A percentile compares a stretch with the other conserved stretches of the same genome.
These are phyloP conservation scores for Lipomyces kockii DNA, from an alignment of 805 yeast genomes.

Conservation along the genomic window DNA sequence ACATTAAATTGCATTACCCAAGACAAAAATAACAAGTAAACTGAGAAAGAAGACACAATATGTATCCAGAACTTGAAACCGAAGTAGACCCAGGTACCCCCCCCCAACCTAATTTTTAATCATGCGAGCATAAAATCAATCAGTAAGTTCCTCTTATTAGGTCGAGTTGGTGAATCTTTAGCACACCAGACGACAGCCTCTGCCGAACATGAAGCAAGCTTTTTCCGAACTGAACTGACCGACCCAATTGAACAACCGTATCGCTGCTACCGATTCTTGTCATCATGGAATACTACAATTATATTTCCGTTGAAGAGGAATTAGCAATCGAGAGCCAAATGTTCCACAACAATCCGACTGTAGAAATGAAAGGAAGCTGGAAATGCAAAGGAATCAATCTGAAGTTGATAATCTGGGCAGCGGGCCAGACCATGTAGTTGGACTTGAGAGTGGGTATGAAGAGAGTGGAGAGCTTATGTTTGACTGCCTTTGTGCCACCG, in stretches of 20 bases:
- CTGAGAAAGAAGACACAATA: neutral
- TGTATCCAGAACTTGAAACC: neutral
- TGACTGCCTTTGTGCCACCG: slow-evolving; percentile 68
- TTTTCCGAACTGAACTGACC: neutral
- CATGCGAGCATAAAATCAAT: neutral
- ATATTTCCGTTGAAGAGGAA: slow-evolving; percentile 45
- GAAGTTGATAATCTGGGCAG: slow-evolving; percentile 79
- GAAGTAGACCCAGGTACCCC: neutral
- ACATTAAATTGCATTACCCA: neutral
- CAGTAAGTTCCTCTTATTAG: neutral
- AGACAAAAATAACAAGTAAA: neutral
- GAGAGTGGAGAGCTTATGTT: slow-evolving; percentile 63
- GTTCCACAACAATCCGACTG: slow-evolving; percentile 91
- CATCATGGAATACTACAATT: neutral
- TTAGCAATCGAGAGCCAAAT: slow-evolving; percentile 85
- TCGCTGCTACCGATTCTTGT: neutral
- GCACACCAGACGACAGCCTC: neutral
- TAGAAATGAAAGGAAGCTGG: slow-evolving; percentile 90
- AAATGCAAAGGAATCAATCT: slow-evolving; percentile 72
- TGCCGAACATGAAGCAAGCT: neutral
- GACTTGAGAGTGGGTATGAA: slow-evolving; percentile 64
- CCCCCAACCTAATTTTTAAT: neutral
- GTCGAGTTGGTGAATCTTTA: neutral
- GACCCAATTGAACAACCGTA: neutral
- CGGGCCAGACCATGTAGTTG: slow-evolving; percentile 92